Conservation (phyloP, 768 basidiomycete genomes). For the Naganishia vaughanmartiniae region DNA sequence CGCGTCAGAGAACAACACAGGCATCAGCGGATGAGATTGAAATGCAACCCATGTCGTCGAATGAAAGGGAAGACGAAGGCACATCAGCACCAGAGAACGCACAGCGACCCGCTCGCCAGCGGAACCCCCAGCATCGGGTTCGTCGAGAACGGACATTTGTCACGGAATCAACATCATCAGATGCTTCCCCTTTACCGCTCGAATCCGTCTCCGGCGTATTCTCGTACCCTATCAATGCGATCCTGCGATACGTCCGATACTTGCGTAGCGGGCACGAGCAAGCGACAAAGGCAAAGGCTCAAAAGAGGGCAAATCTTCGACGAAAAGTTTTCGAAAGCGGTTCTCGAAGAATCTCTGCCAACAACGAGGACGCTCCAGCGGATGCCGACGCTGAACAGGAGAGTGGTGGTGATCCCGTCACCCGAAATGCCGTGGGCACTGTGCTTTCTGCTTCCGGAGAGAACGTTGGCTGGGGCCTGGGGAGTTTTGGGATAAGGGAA, state of each 20-base stretch:
- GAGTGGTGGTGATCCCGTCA: conserved; percentile 2
- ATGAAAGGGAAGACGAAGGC: conserved; percentile 24
- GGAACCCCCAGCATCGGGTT: conserved; percentile 38
- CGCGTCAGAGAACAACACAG: neutral
- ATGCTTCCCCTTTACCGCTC: conserved; percentile 44
- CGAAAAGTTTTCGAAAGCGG: conserved; percentile 63
- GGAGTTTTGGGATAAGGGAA: conserved; percentile 63
- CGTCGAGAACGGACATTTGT: conserved; percentile 9
- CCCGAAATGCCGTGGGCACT: neutral
- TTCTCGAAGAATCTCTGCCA: conserved; percentile 29
- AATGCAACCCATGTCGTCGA: conserved; percentile 15
- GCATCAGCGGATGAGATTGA: conserved; percentile 20
- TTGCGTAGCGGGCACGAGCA: conserved; percentile 47
- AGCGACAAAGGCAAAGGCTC: conserved; percentile 43
- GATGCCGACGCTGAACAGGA: conserved; percentile 32
- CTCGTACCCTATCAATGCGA: conserved; percentile 43
- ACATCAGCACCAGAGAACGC: neutral
- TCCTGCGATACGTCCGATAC: conserved; percentile 43
- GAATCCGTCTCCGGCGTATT: conserved; percentile 39
- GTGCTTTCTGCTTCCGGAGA: conserved; percentile 40
- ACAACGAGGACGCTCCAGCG: conserved; percentile 35
- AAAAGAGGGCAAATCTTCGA: conserved; percentile 35
- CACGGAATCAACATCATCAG: conserved; percentile 39
- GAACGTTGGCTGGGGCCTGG: conserved; percentile 68
- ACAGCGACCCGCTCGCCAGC: conserved; percentile 26